Conservation (phyloP, 2,329 filamentous ascomycete genomes). For the Arthrinium phaeospermum region DNA sequence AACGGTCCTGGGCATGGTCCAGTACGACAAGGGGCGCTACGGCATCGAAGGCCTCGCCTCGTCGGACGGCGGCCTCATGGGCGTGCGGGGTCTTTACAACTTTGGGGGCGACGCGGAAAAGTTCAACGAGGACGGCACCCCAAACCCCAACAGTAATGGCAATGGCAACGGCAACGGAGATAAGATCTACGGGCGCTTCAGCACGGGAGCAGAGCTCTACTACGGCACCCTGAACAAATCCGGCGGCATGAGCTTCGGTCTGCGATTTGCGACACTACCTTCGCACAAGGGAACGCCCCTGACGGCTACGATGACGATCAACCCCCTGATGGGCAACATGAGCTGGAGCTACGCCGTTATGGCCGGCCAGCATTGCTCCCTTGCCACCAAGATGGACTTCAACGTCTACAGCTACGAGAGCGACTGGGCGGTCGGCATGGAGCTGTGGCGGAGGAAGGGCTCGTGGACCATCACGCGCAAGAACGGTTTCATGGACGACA, state of each 20-base stretch:
- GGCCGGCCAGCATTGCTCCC: constrained; percentile 79
- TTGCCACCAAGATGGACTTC: constrained; percentile 93
- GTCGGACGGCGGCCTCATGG: constrained; percentile 88
- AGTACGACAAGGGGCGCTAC: constrained; percentile 87
- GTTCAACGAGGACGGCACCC: constrained; percentile 25
- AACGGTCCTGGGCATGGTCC: constrained; percentile 73
- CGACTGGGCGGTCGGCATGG: constrained; percentile 87
- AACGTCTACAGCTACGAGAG: constrained; percentile 99
- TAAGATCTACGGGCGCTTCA: constrained; percentile 80
- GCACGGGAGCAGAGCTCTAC: constrained; percentile 90
- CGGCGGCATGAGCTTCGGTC: constrained; percentile 85
- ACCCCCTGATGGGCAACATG: constrained; percentile 92
- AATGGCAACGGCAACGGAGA: constrained; percentile 52
- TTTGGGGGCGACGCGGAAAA: constrained; percentile 75
- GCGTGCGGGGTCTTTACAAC: constrained; percentile 89
- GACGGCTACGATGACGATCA: constrained; percentile 90
- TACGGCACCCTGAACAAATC: constrained; percentile 96
- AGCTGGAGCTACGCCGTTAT: constrained; percentile 91
- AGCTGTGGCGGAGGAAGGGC: constrained; percentile 80
- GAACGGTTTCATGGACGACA: constrained; percentile 27
- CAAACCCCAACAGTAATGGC: constrained; percentile 29
- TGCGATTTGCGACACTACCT: constrained; percentile 87
- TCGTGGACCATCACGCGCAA: constrained; percentile 45
- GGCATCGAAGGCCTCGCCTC: constrained; percentile 90
- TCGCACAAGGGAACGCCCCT: constrained; percentile 84